A percentile compares a stretch with the other conserved stretches of the same genome.
These are phyloP conservation scores for Penicillium decumbens DNA, from an alignment of 2,329 filamentous ascomycete species.

Conservation along the genomic window DNA sequence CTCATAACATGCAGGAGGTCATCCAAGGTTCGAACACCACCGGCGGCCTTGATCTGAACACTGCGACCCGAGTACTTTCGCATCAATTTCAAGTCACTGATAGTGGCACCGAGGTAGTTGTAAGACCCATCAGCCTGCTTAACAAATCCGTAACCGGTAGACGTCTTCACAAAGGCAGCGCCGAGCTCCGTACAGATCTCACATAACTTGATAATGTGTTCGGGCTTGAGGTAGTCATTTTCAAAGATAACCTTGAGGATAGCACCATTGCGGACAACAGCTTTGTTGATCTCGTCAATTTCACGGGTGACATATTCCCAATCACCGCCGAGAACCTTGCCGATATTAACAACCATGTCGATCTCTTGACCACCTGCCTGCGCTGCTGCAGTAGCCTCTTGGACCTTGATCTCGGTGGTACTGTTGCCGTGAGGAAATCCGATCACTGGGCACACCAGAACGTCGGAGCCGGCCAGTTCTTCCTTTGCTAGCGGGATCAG, in stretches of 20 bases:
- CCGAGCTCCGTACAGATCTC: slow-evolving; percentile 50
- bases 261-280: slow-evolving; percentile 43
- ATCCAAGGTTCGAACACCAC: slow-evolving; percentile 55
- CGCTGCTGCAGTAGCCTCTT: slow-evolving; percentile 50
- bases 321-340: slow-evolving; percentile 53
- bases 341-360: slow-evolving; percentile 58
- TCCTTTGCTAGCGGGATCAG: slow-evolving; percentile 47
- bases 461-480: slow-evolving; percentile 47
- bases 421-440: slow-evolving; percentile 59
- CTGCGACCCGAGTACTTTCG: slow-evolving; percentile 40
- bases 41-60: slow-evolving; percentile 56
- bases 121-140: slow-evolving; percentile 52
- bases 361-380: slow-evolving; percentile 51
- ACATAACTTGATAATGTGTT: slow-evolving; percentile 52
- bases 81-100: slow-evolving; percentile 53
- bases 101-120: slow-evolving; percentile 52
- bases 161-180: slow-evolving; percentile 59
- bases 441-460: slow-evolving; percentile 55
- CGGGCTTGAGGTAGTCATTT: slow-evolving; percentile 52
- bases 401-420: slow-evolving; percentile 52
- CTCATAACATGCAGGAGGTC: slow-evolving; percentile 53
- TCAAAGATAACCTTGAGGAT: slow-evolving; percentile 60
- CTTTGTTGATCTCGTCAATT: slow-evolving; percentile 49
- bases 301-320: slow-evolving; percentile 56
- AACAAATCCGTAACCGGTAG: slow-evolving; percentile 58